Base-by-base conservation (phyloP, 768 basidiomycete genomes). In the Kwoniella newhampshirensis region DNA sequence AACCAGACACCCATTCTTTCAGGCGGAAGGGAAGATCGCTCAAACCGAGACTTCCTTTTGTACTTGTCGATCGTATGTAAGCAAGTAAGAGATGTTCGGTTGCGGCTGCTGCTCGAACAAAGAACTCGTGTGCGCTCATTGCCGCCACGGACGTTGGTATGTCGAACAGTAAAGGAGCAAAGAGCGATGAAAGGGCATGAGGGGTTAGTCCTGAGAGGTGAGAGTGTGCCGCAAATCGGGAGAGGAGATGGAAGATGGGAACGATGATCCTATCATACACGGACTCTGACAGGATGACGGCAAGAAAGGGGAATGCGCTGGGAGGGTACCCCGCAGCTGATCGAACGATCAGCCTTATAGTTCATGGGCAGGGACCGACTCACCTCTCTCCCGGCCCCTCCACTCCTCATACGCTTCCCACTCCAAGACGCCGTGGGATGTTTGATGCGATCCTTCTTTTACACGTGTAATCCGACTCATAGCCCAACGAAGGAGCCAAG, bases 11-110 rank as follows among this genome's bases (percentile, higher is more conserved):
- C 89, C 91, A 93, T 64, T 89, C 86, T 67, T 88, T 87, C 60
- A 96, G 84, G n/a, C 89, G 84, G 13, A 84, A 83, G 2, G 93
- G 94, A 8, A 68, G 69, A 51, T 55, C 77, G 21, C 21, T 62
- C 21, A 54, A 37, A 45, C 61, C 59, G 35, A 68, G 62, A 44
- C 54, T 70, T 4, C 50, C 54, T 4, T 71, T 61, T 4, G 82
- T 80, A 56, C 87, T 85, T 66, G 90, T 86, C 80, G 85, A 88
- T 27, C 93, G 85, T 56, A 98, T 86, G 75, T 87, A 94, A 0
- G 89, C 83, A 12, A 98, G 82, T n/a, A 97, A 79, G 46, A 99
- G 80, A 64, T 99, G 94, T 72, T 99, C 94, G 66, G 88, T 88
- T 1, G 93, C 94, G 32, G 86, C 84, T 3, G 87, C 86, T 15